phyloP scores from a whole-genome alignment of 129 eudicot species.

The Gnaphalium uliginosum region DNA sequence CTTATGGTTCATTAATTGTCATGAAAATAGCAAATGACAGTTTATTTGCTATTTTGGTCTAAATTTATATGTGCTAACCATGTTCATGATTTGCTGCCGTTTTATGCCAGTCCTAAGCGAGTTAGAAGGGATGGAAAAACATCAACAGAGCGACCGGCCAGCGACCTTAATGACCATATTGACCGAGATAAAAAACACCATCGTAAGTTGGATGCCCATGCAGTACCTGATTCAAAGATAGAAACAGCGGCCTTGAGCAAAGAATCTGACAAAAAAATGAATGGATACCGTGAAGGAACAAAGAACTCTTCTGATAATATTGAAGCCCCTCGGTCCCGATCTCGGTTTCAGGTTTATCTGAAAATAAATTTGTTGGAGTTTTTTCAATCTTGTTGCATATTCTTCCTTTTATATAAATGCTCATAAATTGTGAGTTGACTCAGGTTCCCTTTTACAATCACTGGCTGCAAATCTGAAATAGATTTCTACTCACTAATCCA shows the following conservation, averaged over 20 bases:
- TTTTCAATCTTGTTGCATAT: constrained; percentile 3
- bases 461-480: not conserved
- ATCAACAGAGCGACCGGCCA: constrained; percentile 48
- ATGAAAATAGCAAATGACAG: not conserved
- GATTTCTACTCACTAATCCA: not conserved
- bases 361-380: not conserved
- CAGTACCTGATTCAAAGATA: constrained; percentile 34
- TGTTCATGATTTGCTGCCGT: not conserved
- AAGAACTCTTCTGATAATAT: constrained; percentile 42
- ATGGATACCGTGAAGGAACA: constrained; percentile 47
- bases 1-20: not conserved
- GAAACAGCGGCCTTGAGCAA: constrained; percentile 35
- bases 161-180: constrained; percentile 28
- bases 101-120: constrained; percentile 66
- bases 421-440: not conserved
- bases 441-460: not conserved
- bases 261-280: constrained; percentile 43
- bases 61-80: constrained; percentile 11
- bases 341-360: constrained; percentile 59
- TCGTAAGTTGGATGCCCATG: constrained; percentile 45
- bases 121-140: constrained; percentile 62
- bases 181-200: constrained; percentile 54
- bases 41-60: not conserved
- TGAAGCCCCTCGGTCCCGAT: constrained; percentile 51
- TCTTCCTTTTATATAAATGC: not conserved